Percentiles rank a stretch among this genome's conserved stretches.
Evolutionary conservation across 2,329 filamentous ascomycete species (phyloP).

Genomic region (Salinomyces thailandicus): DNA sequence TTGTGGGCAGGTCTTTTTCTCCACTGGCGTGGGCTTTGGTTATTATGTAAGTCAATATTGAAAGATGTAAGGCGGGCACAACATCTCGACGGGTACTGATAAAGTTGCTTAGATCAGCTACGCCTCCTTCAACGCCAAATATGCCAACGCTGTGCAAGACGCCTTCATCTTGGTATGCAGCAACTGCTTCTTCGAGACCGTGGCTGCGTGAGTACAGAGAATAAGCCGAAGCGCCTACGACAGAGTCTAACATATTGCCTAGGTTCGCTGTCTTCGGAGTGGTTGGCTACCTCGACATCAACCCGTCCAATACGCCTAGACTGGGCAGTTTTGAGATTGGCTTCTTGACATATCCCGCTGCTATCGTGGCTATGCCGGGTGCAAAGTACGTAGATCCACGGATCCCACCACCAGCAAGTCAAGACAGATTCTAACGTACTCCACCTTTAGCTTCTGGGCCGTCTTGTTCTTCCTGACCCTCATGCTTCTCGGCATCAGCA

Average conservation of each 20-base stretch:
- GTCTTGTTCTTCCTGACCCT: conserved; percentile 50
- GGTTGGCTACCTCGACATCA: conserved; percentile 39
- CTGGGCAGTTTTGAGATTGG: conserved; percentile 48
- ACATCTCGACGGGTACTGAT: no score
- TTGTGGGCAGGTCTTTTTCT: conserved; percentile 51
- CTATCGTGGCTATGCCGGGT: conserved; percentile 47
- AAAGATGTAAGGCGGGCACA: no score
- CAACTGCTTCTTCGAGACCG: conserved; percentile 48
- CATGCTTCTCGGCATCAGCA: conserved; percentile 48
- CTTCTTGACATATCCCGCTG: conserved; percentile 48
- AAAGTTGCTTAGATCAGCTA: conserved; percentile 52
- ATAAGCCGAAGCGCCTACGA: no score
- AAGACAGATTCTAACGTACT: no score
- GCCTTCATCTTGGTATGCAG: conserved; percentile 45
- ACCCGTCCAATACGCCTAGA: conserved; percentile 33
- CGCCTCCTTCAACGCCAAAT: conserved; percentile 46
- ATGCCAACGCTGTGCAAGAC: conserved; percentile 51
- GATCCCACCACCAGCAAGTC: no score
- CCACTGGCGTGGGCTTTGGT: conserved; percentile 48
- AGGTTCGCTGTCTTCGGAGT: conserved; percentile 47
- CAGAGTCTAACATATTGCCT: no score
- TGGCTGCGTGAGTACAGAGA: no score
- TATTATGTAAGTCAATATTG: no score
- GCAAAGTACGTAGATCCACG: no score
- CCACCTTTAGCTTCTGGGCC: conserved; percentile 50